phyloP scores from a whole-genome alignment of 129 eudicot genomes.

The Chrysanthemum lavandulifolium region DNA sequence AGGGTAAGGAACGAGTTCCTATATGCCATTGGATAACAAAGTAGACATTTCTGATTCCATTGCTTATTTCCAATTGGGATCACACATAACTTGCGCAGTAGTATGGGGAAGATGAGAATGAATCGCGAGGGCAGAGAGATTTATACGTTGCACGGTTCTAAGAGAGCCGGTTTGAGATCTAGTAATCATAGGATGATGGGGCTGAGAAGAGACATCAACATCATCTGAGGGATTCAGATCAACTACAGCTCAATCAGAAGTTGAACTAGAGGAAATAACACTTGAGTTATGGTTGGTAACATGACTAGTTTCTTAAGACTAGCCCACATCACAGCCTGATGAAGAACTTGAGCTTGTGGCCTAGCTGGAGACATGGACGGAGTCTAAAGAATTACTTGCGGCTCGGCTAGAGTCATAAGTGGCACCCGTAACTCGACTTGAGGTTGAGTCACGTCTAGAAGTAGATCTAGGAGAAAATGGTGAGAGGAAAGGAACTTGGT shows the following conservation, averaged over 20 bases:
- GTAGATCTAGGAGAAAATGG: background rate
- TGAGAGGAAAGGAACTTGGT: background rate
- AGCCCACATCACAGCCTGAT: no score
- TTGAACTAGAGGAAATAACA: no score
- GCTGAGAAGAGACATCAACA: background rate
- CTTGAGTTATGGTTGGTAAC: no score
- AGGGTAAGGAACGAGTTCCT: background rate
- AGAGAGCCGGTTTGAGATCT: background rate
- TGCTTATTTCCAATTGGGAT: background rate
- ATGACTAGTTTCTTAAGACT: no score
- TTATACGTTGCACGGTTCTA: background rate
- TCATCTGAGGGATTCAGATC: no score
- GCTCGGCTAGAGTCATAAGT: no score
- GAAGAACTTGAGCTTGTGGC: no score
- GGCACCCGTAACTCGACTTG: no score
- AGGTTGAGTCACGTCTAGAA: background rate
- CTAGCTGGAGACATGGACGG: no score
- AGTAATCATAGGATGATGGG: background rate
- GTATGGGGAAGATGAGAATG: background rate
- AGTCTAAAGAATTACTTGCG: no score
- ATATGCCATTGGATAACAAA: background rate
- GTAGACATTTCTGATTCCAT: background rate
- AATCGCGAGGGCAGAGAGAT: background rate
- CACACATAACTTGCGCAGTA: background rate
- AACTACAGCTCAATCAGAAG: no score